These are phyloP conservation scores for Colletotrichum sp. DNA, from an alignment of 2,329 filamentous ascomycete species.

Conservation along the genomic window DNA sequence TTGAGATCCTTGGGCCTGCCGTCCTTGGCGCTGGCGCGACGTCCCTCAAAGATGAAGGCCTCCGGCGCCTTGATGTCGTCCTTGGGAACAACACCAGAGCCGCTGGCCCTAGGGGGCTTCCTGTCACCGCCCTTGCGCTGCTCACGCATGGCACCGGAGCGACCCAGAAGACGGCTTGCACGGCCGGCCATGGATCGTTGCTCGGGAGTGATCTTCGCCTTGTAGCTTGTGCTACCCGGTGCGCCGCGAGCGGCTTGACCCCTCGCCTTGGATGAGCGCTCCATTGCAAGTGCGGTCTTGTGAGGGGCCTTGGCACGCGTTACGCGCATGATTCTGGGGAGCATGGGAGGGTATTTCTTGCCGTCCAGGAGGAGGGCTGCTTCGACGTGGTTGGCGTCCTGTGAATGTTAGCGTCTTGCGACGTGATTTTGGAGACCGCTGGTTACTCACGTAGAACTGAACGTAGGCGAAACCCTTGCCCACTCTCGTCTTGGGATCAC, in stretches of 20 bases:
- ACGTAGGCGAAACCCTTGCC: slow-evolving; percentile 98
- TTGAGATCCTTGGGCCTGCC: slow-evolving; percentile 68
- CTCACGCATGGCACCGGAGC: slow-evolving; percentile 61
- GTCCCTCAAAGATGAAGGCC: slow-evolving; percentile 80
- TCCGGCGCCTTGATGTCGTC: slow-evolving; percentile 63
- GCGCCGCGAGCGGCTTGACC: slow-evolving; percentile 23
- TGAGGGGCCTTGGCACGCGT: slow-evolving; percentile 80
- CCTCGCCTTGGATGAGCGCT: slow-evolving; percentile 48
- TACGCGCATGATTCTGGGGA: slow-evolving; percentile 88
- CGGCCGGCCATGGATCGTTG: slow-evolving; percentile 76
- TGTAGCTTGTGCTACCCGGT: slow-evolving; percentile 58
- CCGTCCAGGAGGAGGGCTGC: slow-evolving; percentile 86
- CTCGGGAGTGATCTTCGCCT: slow-evolving; percentile 72
- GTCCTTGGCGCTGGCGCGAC: slow-evolving; percentile 71
- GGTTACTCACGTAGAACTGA: slow-evolving; percentile 81
- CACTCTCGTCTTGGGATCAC: slow-evolving; percentile 88
- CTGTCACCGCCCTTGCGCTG: slow-evolving; percentile 26
- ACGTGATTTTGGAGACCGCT: no score
- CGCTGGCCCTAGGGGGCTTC: slow-evolving; percentile 24
- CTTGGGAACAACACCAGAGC: slow-evolving; percentile 23
- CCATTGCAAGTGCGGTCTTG: slow-evolving; percentile 61
- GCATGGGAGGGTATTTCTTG: slow-evolving; percentile 92
- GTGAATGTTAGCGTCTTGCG: slow-evolving; percentile 18
- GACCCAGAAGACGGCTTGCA: slow-evolving; percentile 75
- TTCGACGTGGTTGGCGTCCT: slow-evolving; percentile 87